phyloP scores from a whole-genome alignment of 306 rosid species.

The Cucurbita argyrosperma region DNA sequence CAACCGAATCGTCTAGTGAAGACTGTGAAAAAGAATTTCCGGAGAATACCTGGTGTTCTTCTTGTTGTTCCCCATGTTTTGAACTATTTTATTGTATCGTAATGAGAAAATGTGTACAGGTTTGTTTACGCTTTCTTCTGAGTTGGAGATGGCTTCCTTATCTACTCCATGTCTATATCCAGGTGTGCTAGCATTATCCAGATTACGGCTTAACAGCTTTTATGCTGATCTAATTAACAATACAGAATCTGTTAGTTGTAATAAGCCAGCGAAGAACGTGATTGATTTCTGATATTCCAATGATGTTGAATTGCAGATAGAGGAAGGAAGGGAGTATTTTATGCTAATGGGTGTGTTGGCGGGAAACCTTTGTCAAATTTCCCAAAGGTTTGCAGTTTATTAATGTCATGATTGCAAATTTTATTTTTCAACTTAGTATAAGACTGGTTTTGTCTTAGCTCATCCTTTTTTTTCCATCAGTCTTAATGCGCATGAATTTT shows the following conservation, averaged over 20 bases:
- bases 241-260: not conserved
- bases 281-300: not conserved
- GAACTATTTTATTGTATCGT: not conserved
- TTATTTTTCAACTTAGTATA: not conserved
- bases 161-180: not conserved
- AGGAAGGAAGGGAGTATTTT: conserved; percentile 24
- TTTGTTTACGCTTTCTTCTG: not conserved
- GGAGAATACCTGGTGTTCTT: not conserved
- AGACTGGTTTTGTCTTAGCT: not conserved
- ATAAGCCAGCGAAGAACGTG: not conserved
- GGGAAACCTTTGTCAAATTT: conserved; percentile 37
- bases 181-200: not conserved
- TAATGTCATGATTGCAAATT: not conserved
- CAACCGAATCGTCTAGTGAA: not conserved
- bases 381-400: conserved; percentile 28
- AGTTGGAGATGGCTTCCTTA: not conserved
- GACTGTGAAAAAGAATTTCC: not conserved
- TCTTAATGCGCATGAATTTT: conserved; percentile 10
- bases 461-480: not conserved
- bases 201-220: not conserved
- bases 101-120: not conserved
- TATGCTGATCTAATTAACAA: not conserved
- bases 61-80: not conserved
- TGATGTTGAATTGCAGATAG: conserved; percentile 17
- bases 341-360: conserved; percentile 21